A percentile compares a stretch with the other conserved stretches of the same genome.
Conservation (phyloP, 2,329 filamentous ascomycete species). For the Microcyclospora pomicola region DNA sequence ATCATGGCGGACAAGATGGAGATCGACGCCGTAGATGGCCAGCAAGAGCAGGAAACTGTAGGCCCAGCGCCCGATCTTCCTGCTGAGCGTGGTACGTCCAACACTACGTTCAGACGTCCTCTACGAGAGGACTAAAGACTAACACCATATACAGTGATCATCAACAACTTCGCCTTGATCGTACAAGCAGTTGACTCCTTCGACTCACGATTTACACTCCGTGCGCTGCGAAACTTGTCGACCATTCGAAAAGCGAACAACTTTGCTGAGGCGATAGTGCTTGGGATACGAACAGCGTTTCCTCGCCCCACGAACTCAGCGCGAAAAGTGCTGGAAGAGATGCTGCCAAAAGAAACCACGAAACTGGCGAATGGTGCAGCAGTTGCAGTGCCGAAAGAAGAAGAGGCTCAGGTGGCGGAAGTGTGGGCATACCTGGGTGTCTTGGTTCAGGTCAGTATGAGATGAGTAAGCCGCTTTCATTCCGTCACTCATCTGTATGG, state of each 20-base stretch:
- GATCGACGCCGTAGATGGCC: conserved; percentile 22
- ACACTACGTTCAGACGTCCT: background rate
- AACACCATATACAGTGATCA: conserved; percentile 57
- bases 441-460: conserved; percentile 20
- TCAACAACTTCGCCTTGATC: conserved; percentile 80
- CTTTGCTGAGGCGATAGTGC: conserved; percentile 20
- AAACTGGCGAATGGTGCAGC: conserved; percentile 8
- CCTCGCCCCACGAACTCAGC: conserved; percentile 18
- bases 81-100: conserved; percentile 20
- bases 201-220: conserved; percentile 86
- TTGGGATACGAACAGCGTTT: conserved; percentile 21
- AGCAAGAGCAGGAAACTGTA: conserved; percentile 28
- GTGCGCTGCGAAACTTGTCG: conserved; percentile 88
- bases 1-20: conserved; percentile 39
- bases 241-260: conserved; percentile 70
- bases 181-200: conserved; percentile 87
- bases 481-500: conserved; percentile 4
- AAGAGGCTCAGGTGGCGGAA: conserved; percentile 19
- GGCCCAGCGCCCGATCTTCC: conserved; percentile 22
- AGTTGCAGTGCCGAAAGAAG: conserved; percentile 1
- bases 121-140: background rate
- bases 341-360: conserved; percentile 14
- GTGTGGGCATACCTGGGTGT: conserved; percentile 26
- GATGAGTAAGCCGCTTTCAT: background rate
- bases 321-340: conserved; percentile 19